phyloP scores from a whole-genome alignment of 1,139 yeast genomes.

The Arxiozyma telluris region DNA sequence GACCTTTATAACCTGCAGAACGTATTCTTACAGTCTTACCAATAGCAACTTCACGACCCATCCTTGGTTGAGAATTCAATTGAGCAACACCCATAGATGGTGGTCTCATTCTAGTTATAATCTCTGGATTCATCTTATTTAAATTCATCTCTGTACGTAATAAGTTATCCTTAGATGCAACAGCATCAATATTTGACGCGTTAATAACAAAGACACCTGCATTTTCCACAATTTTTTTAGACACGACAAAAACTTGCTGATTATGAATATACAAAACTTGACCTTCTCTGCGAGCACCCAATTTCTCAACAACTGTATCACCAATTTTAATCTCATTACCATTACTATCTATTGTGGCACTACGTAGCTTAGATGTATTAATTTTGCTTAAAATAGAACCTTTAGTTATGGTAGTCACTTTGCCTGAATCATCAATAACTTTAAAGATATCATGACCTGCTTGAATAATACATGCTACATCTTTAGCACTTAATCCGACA shows the following conservation, averaged over 20 bases:
- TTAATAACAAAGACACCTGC: conserved; percentile 84
- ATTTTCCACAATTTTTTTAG: conserved; percentile 72
- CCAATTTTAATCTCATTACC: conserved; percentile 84
- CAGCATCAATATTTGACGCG: conserved; percentile 68
- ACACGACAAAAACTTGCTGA: conserved; percentile 66
- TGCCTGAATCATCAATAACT: conserved; percentile 78
- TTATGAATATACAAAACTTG: conserved; percentile 78
- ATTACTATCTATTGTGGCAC: conserved; percentile 76
- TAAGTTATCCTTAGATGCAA: conserved; percentile 59
- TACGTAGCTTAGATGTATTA: conserved; percentile 52
- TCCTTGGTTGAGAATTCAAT: conserved; percentile 26
- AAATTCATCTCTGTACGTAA: conserved; percentile 39
- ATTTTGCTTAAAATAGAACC: conserved; percentile 74
- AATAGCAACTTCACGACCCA: conserved; percentile 73
- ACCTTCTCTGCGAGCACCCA: conserved; percentile 82
- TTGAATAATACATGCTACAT: conserved; percentile 81
- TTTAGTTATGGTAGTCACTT: conserved; percentile 61
- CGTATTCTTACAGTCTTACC: conserved; percentile 81
- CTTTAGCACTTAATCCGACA: conserved; percentile 78
- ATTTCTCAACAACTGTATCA: conserved; percentile 77
- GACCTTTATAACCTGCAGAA: conserved; percentile 86
- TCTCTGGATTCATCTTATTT: conserved; percentile 76
- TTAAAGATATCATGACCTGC: conserved; percentile 82
- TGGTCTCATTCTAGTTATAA: conserved; percentile 39
- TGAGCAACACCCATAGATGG: conserved; percentile 42